Percentiles rank a stretch among this genome's conserved stretches.
phyloP scores from a whole-genome alignment of 108 stramenopile genomes.

The Heterococcus sp. region DNA sequence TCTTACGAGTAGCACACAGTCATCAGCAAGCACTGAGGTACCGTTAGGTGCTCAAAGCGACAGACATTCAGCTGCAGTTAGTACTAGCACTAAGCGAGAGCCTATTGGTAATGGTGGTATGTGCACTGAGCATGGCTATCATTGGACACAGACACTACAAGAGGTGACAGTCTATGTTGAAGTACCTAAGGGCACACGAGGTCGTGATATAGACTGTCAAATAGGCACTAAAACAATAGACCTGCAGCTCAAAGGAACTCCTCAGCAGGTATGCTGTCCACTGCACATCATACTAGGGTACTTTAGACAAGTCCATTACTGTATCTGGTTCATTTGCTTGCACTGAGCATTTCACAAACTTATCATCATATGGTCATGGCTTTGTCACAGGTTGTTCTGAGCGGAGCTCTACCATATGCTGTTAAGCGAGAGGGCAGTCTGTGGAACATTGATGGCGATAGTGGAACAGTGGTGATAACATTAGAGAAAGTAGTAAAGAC shows the following conservation, averaged over 20 bases:
- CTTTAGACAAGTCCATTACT: too few relatives aligned
- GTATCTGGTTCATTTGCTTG: too few relatives aligned
- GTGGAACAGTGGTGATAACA: constrained; percentile 40
- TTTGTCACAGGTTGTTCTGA: too few relatives aligned
- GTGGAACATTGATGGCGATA: constrained; percentile 47
- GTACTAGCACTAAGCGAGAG: constrained; percentile 40
- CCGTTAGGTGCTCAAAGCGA: too few relatives aligned
- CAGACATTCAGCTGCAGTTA: too few relatives aligned
- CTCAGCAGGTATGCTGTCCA: too few relatives aligned
- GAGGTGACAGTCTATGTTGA: constrained; percentile 54
- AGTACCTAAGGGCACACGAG: constrained; percentile 37
- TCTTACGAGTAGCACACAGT: too few relatives aligned
- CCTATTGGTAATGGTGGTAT: constrained; percentile 60
- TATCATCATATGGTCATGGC: too few relatives aligned
- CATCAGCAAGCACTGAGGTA: too few relatives aligned
- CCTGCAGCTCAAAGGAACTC: constrained; percentile 15
- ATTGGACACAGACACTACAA: constrained; percentile 56
- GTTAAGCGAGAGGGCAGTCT: constrained; percentile 32
- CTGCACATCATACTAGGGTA: too few relatives aligned
- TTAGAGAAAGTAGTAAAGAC: constrained; percentile 54
- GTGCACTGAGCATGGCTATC: constrained; percentile 32
- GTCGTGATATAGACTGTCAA: constrained; percentile 45
- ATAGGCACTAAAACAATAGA: constrained; percentile 21
- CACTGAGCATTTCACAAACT: too few relatives aligned
- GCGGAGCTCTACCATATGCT: not conserved